phyloP scores from a whole-genome alignment of 2,329 filamentous ascomycete genomes.

The Cladosporium colombiae region DNA sequence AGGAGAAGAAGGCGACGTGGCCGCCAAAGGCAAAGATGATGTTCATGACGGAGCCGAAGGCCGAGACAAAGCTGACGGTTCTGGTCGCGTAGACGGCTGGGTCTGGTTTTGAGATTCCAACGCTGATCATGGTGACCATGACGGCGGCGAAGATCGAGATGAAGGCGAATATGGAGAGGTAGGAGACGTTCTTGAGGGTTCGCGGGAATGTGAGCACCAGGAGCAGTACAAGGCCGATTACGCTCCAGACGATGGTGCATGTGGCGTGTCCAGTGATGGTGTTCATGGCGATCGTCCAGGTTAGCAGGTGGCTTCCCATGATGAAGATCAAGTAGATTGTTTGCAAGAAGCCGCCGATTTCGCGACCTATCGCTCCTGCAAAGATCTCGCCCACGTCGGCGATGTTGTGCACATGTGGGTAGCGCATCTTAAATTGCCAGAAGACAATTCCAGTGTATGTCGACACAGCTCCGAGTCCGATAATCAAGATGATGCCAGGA shows the following conservation, averaged over 20 bases:
- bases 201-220: constrained; percentile 62
- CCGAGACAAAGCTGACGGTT: constrained; percentile 48
- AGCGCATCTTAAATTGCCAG: constrained; percentile 58
- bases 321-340: constrained; percentile 68
- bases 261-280: constrained; percentile 62
- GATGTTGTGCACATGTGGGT: constrained; percentile 59
- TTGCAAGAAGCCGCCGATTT: constrained; percentile 64
- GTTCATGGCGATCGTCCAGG: constrained; percentile 70
- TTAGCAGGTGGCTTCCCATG: constrained; percentile 68
- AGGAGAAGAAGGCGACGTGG: constrained; percentile 66
- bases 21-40: constrained; percentile 69
- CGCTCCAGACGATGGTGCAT: constrained; percentile 66
- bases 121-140: constrained; percentile 65
- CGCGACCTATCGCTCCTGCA: constrained; percentile 61
- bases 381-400: constrained; percentile 68
- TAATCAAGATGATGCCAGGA: constrained; percentile 57
- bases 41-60: constrained; percentile 64
- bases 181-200: constrained; percentile 64
- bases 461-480: constrained; percentile 56
- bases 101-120: constrained; percentile 54
- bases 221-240: constrained; percentile 61
- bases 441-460: constrained; percentile 63
- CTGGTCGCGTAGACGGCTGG: constrained; percentile 42
- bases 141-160: constrained; percentile 60
- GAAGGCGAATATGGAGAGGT: constrained; percentile 60